These are phyloP conservation scores for Fusarium devonianum DNA, from an alignment of 2,329 filamentous ascomycete genomes.

Conservation along the genomic window DNA sequence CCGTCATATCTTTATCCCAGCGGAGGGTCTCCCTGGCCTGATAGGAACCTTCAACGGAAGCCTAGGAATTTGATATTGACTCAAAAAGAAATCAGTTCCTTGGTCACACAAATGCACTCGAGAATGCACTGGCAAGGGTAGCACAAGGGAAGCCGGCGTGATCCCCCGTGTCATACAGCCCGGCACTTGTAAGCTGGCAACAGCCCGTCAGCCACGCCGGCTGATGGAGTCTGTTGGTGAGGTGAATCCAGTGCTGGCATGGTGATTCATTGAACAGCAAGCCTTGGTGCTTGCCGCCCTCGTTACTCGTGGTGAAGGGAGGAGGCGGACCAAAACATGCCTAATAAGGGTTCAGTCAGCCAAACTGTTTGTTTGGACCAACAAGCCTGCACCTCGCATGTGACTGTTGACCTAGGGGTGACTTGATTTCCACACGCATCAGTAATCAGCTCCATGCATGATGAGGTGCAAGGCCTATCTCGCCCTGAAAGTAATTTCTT, in stretches of 20 bases:
- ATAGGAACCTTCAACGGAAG: neutral
- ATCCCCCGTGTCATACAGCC: slow-evolving; percentile 19
- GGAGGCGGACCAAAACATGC: slow-evolving; percentile 26
- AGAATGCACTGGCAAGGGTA: slow-evolving; percentile 22
- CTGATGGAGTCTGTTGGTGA: slow-evolving; percentile 8
- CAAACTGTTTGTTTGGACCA: slow-evolving; percentile 14
- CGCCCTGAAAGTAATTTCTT: slow-evolving; percentile 14
- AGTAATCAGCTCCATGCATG: neutral
- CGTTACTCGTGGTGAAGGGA: slow-evolving; percentile 27
- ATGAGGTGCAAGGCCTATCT: slow-evolving; percentile 11
- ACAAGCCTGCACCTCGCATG: slow-evolving; percentile 16
- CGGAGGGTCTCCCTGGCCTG: slow-evolving; percentile 3
- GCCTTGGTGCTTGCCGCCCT: slow-evolving; percentile 7
- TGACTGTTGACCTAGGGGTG: slow-evolving; percentile 17
- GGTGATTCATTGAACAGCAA: slow-evolving; percentile 35
- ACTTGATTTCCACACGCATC: slow-evolving; percentile 18
- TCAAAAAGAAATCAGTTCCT: slow-evolving; percentile 6
- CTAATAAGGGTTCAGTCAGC: slow-evolving; percentile 19
- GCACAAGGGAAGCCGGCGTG: slow-evolving; percentile 23
- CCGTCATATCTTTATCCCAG: slow-evolving; percentile 6
- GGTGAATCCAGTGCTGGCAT: slow-evolving; percentile 15
- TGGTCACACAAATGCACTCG: slow-evolving; percentile 21
- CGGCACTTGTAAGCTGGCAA: slow-evolving; percentile 1
- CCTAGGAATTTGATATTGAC: slow-evolving; percentile 26
- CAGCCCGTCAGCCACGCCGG: slow-evolving; percentile 10